phyloP scores from a whole-genome alignment of 805 yeast genomes.

The Teunomyces pallodes region DNA sequence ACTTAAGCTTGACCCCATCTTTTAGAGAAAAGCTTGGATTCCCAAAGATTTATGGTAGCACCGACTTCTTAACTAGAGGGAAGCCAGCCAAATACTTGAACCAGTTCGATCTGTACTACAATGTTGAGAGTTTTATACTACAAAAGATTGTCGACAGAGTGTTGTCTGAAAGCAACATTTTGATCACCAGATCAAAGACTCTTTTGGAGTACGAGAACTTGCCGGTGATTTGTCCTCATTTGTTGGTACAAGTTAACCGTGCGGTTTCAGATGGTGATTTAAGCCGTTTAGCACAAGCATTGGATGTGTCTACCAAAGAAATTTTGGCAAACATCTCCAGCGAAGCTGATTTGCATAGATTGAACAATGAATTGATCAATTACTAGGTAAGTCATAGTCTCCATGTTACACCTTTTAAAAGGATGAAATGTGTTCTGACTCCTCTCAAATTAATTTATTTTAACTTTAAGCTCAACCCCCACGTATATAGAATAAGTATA shows the following conservation, averaged over 20 bases:
- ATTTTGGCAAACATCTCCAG: constrained; percentile 12
- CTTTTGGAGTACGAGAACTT: constrained; percentile 72
- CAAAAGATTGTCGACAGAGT: constrained; percentile 64
- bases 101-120: constrained; percentile 42
- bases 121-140: constrained; percentile 57
- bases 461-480: not conserved
- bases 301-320: constrained; percentile 21
- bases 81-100: constrained; percentile 42
- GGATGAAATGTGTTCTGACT: not conserved
- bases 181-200: constrained; percentile 62
- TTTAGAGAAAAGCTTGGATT: constrained; percentile 44
- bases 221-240: constrained; percentile 46
- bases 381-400: not conserved
- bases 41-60: constrained; percentile 52
- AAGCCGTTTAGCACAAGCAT: constrained; percentile 18
- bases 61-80: constrained; percentile 41
- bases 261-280: constrained; percentile 30
- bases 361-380: constrained; percentile 14
- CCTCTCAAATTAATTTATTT: constrained; percentile 2
- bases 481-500: constrained; percentile 1
- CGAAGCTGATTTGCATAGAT: constrained; percentile 23
- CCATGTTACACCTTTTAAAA: not conserved
- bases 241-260: constrained; percentile 29
- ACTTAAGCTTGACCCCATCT: constrained; percentile 54
- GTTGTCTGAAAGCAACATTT: constrained; percentile 49